Evolutionary conservation across 2,329 filamentous ascomycete species (phyloP), one percentile per base, ranked within the genome.

Genomic region (Ophiostoma piceae): DNA sequence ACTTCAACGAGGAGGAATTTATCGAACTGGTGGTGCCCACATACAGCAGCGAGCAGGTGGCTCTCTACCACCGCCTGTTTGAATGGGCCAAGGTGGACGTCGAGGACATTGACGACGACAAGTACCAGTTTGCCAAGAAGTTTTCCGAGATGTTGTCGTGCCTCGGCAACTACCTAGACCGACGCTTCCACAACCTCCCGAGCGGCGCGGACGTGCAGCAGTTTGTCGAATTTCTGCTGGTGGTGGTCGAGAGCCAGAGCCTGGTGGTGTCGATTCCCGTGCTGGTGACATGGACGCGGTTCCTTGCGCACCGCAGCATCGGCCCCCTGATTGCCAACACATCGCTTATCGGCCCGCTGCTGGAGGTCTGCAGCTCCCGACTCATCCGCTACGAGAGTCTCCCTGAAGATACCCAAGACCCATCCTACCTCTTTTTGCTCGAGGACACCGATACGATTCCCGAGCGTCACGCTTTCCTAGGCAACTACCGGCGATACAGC

Each of bases 381-480:
- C 83, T 98, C 68, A 85, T 98, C 71, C 89, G 92, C 69, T 99
- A 96, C 78, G 95, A 99, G 78, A 89, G 86, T 73, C 81, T 98
- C 2, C 92, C 93, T 0, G 89, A 94, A 73, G 91, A 96, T 73
- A 90, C 89, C 0, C 87, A 92, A 66, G 90, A 97, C 74, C 85
- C 91, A 1, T 94, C 91, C 0, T 86, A 93, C 71, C 82, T 92
- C 12, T 95, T 97, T 74, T 84, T 99, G 1, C 84, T 93, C 75
- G 94, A 98, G 76, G 95, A 99, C 77, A 96, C 97, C 70, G 95
- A 99, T 76, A 98, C 94, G 0, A 83, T 94, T 26, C 95, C 95
- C 0, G 95, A 99, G 77, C 87, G 93, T 32, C 95, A 99, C 79
- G 92, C 93, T 0, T 99, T 99, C 77, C 84, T 98, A 12, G 93